Evolutionary conservation across 2,329 filamentous ascomycete genomes (phyloP).

Genomic region (Tolypocladium amazonense): DNA sequence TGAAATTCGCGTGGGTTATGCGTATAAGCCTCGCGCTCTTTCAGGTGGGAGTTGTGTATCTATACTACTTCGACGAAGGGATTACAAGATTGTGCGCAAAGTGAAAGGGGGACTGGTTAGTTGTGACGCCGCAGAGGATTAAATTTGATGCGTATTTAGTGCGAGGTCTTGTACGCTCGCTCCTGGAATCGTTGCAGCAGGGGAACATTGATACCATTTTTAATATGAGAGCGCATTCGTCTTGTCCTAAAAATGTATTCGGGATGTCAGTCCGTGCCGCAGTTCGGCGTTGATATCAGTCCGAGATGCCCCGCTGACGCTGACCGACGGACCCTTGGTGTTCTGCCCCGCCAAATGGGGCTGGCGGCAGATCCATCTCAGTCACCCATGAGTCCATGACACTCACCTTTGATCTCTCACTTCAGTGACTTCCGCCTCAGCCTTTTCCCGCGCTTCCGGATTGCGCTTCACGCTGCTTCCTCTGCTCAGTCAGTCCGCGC

Average conservation of each 20-base stretch:
- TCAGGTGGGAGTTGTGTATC: neutral
- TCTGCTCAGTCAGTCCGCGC: neutral
- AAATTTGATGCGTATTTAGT: too few relatives aligned
- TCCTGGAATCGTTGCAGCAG: neutral
- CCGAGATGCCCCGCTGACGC: neutral
- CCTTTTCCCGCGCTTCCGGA: neutral
- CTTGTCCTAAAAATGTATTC: neutral
- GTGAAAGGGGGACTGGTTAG: neutral
- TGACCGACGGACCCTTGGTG: neutral
- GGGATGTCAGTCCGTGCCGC: neutral
- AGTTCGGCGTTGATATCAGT: neutral
- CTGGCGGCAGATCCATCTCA: too few relatives aligned
- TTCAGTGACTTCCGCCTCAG: neutral
- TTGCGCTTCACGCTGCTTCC: neutral
- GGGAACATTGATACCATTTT: neutral
- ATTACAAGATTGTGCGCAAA: neutral
- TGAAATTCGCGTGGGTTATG: neutral
- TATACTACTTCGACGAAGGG: neutral
- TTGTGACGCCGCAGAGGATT: neutral
- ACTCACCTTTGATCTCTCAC: neutral
- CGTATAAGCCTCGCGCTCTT: neutral
- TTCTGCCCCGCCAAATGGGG: neutral
- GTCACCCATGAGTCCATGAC: neutral
- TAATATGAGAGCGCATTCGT: neutral
- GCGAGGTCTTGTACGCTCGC: neutral